Evolutionary conservation across 2,329 filamentous ascomycete genomes (phyloP), one percentile per base, ranked within the genome.

Genomic region (Mycosphaerella sp.): DNA sequence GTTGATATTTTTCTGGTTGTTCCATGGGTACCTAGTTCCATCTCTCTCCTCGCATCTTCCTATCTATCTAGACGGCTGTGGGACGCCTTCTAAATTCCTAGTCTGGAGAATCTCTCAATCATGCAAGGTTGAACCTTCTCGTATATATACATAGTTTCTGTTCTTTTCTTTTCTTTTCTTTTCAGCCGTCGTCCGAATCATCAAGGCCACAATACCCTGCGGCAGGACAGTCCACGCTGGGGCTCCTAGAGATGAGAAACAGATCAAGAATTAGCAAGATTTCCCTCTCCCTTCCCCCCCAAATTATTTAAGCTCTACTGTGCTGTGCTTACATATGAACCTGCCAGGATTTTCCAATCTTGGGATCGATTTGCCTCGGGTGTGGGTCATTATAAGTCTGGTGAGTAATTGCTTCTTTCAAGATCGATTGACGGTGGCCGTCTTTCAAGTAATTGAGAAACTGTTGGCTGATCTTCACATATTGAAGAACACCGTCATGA

Each of bases 401-500:
- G 55, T 72, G 72, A 14, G 69, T 73, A 3, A 74, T 75, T 35
- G 70, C 70, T 59, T 81, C 75, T 1, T 63, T 68, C 34, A 85
- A 62, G 27, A 84, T 60, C 0, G 76, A 75, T 6, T 65, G 66
- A 57, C 70, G 72, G 49, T 73, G 64, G 0, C 71, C 72, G 2
- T 64, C 62, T 21, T 64, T 61, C 36, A 74, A 49, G 55, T 75
- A 82, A 21, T 71, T 65, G 53, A 84, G 62, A 54, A 85, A 85
- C 39, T 79, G 77, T 41, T 76, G 66, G 0, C 80, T 75, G 1
- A 81, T 70, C 40, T 78, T 71, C 25, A 85, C 79, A 58, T 86
- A 85, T 65, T 84, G 76, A 27, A 70, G 64, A 37, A 85, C 63
- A 0, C 79, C 82, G 50, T 79, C 73, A 39, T 71, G 71, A 1